A percentile compares a stretch with the other conserved stretches of the same genome.
Conservation (phyloP, 1,284 basidiomycete genomes). For the Flammula alnicola region DNA sequence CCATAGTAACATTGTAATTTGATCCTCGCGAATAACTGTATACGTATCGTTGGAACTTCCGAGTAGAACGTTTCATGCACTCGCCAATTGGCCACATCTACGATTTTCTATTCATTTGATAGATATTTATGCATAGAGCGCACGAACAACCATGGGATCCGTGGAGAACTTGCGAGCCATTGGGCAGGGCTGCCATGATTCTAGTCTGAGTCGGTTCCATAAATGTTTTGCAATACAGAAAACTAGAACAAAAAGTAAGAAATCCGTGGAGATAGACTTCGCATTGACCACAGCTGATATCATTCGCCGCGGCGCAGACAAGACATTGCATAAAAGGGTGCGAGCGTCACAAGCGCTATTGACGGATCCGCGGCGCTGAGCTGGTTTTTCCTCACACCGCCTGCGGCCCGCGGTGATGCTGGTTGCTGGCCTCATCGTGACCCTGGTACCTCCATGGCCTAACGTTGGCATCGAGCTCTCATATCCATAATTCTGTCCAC, state of each 20-base stretch:
- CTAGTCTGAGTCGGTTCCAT: no score
- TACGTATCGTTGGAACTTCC: conserved; percentile 8
- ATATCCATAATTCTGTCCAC: neutral
- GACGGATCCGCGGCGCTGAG: conserved; percentile 1
- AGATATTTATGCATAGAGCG: neutral
- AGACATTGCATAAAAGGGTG: no score
- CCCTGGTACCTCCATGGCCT: neutral
- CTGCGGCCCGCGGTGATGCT: conserved; percentile 4
- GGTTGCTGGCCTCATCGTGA: conserved; percentile 1
- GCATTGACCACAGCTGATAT: neutral
- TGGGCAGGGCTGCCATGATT: neutral
- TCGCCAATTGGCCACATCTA: neutral
- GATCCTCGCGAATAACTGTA: conserved; percentile 9
- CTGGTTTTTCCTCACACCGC: neutral
- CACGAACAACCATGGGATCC: conserved; percentile 8
- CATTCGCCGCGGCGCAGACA: neutral
- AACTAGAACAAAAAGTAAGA: conserved; percentile 5
- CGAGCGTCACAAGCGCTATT: neutral
- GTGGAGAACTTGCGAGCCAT: conserved; percentile 1
- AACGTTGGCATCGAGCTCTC: neutral
- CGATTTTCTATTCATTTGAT: neutral
- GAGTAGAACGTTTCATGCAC: conserved; percentile 9
- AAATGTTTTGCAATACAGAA: conserved; percentile 5
- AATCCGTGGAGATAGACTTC: conserved; percentile 13
- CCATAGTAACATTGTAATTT: conserved; percentile 12